These are phyloP conservation scores for Xylariomycetidae sp. DNA, from an alignment of 2,329 filamentous ascomycete species.

Conservation along the genomic window DNA sequence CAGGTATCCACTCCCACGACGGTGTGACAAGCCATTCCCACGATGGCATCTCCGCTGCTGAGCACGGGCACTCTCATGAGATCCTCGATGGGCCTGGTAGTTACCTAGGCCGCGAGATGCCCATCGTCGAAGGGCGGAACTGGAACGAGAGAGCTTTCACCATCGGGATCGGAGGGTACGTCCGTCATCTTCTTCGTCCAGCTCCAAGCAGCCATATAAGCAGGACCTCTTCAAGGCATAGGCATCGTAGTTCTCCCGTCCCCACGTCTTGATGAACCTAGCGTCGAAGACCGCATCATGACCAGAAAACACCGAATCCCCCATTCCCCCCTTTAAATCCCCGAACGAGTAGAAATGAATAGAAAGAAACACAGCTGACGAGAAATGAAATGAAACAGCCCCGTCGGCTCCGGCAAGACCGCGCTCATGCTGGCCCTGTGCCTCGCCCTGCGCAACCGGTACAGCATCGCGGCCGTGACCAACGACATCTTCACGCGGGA, in stretches of 20 bases:
- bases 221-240: too few species aligned
- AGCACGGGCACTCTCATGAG: constrained; percentile 94
- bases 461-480: constrained; percentile 90
- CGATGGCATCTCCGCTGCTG: constrained; percentile 48
- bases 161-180: constrained; percentile 94
- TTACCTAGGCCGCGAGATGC: constrained; percentile 87
- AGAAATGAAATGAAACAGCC: too few species aligned
- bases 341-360: too few species aligned
- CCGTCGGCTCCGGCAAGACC: constrained; percentile 95
- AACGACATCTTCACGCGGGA: constrained; percentile 99
- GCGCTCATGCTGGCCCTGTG: constrained; percentile 94
- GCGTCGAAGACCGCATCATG: too few species aligned
- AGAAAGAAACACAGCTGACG: too few species aligned
- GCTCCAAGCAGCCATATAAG: too few species aligned
- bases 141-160: constrained; percentile 92
- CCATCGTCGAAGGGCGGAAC: constrained; percentile 79
- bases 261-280: too few species aligned
- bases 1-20: constrained; percentile 53
- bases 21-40: constrained; percentile 45
- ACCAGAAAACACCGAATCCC: too few species aligned
- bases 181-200: constrained; percentile 6
- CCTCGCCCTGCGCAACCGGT: constrained; percentile 71
- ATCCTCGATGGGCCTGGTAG: constrained; percentile 91
- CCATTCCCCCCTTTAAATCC: too few species aligned
- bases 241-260: too few species aligned